phyloP scores from a whole-genome alignment of 176 grass and related monocot species.

The Carex parvula region DNA sequence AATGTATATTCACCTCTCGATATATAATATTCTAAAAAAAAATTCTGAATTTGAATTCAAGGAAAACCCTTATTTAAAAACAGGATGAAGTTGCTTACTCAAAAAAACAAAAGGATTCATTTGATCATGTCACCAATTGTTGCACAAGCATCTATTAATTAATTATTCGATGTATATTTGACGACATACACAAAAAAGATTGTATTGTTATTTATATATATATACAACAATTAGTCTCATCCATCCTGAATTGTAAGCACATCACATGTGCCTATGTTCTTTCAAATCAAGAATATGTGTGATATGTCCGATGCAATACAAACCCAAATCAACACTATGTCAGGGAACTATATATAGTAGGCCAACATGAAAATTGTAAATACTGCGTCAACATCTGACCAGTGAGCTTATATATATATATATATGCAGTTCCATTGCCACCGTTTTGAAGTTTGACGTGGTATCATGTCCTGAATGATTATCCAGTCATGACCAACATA shows the following conservation, averaged over 20 bases:
- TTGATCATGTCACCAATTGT: background rate
- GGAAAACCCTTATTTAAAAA: background rate
- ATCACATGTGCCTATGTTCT: background rate
- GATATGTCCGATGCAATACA: background rate
- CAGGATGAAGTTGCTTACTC: no score
- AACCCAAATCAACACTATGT: background rate
- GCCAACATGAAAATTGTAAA: background rate
- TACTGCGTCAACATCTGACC: background rate
- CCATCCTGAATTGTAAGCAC: background rate
- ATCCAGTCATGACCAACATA: background rate
- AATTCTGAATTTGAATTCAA: no score
- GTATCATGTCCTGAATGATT: background rate
- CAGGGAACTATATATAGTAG: background rate
- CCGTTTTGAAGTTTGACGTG: background rate
- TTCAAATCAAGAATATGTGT: conserved; percentile 12
- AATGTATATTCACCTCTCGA: background rate
- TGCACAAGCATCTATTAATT: background rate
- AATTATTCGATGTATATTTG: background rate
- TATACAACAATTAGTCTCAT: background rate
- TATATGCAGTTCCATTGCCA: background rate
- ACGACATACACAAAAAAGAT: background rate
- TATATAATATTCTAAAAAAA: background rate
- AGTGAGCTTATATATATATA: no score
- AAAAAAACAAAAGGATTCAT: background rate
- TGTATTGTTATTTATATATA: background rate